Base-by-base conservation (phyloP, 192 early-diverging fungal species). In the Backusella liffmaniae region DNA sequence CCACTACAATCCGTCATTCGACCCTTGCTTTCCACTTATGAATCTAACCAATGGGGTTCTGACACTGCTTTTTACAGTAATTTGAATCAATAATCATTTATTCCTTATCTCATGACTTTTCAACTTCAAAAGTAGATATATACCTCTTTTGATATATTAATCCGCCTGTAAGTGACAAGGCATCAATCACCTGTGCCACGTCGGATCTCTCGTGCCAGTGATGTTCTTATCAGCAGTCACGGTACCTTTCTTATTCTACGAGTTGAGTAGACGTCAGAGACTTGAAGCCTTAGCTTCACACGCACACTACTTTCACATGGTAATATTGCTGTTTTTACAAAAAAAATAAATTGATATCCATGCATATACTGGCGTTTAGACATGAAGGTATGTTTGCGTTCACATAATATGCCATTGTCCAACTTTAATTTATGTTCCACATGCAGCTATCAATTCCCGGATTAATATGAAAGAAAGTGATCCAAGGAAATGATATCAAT, bases 41-140 rank as follows among this genome's bases (percentile, higher is more conserved):
- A 62, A 29, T 62, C 23, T 23, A 62, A 23, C 56, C 56, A 62
- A 62, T 62, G 3, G 26, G 56, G 18, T 29, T 1, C 56, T 29
- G 56, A 4, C 3, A 29, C 12, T 29, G 23, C 56, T 26, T 62
- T 62, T 62, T 23, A 10, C 26, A 62, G 21, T 10, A 26, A 29
- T 62, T 12, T 9, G 23, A 62, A 13, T 62, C 56, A 62, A 26
- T 62, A 62, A 62, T 62, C 56, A 62, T 29, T 13, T 62, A 62
- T 26, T 62, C 23, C 46, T 62, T 62, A 62, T 62, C 56, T 62
- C 56, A 29, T 29, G 12, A 4, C 23, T 62, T 49, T 29, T 62
- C 56, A 62, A 29, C 56, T 62, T 62, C 56, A 62, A 62, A 62
- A 62, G 56, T 62, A 62, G 21, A 62, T 62, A 62, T 62, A 62